Evolutionary conservation across 306 rosid species (phyloP).

Genomic region (Luffa acutangula): DNA sequence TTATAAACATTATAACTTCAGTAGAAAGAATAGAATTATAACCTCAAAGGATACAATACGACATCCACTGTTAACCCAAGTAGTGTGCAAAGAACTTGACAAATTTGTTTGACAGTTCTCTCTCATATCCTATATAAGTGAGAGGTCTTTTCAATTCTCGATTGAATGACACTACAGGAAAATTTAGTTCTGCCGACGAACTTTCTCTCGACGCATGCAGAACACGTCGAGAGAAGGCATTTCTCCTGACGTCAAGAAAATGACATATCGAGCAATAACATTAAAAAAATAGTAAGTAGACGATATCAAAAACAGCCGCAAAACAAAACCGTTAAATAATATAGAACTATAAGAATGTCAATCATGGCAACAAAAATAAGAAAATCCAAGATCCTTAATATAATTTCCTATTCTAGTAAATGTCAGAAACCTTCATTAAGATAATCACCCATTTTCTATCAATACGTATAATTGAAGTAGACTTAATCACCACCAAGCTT

Average conservation of each 20-base stretch:
- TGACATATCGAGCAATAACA: neutral
- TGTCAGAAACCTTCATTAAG: neutral
- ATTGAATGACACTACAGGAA: too few relatives aligned
- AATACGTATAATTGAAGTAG: neutral
- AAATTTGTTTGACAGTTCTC: neutral
- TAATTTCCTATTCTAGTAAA: neutral
- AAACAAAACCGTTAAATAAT: neutral
- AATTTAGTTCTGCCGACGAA: too few relatives aligned
- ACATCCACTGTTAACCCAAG: too few relatives aligned
- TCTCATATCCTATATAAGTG: neutral
- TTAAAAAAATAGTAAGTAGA: neutral
- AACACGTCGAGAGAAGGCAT: too few relatives aligned
- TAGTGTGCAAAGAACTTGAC: too few relatives aligned
- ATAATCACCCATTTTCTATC: neutral
- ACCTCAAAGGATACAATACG: too few relatives aligned
- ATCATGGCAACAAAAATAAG: neutral
- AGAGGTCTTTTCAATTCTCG: neutral
- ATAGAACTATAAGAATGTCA: neutral
- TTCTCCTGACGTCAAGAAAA: too few relatives aligned
- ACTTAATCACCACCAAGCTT: conserved; percentile 8
- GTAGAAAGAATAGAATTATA: too few relatives aligned
- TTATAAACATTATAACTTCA: too few relatives aligned
- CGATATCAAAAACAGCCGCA: neutral
- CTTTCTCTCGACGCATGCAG: too few relatives aligned
- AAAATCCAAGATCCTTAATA: neutral